Base-by-base conservation (phyloP, 2,329 filamentous ascomycete genomes). In the Talaromyces sp. region DNA sequence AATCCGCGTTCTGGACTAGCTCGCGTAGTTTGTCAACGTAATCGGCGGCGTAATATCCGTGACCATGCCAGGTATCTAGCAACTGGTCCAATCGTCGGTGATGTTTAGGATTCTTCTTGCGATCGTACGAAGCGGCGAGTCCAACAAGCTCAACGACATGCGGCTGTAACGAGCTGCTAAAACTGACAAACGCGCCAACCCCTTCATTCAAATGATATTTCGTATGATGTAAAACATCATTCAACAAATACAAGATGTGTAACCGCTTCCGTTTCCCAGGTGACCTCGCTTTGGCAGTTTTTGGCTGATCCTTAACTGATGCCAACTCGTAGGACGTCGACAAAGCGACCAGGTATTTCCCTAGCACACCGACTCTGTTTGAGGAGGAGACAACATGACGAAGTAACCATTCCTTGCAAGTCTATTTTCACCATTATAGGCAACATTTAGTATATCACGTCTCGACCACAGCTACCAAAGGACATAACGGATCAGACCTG, bases 381-480 rank as follows among this genome's bases (percentile, higher is more conserved):
- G 85, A 77, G 67, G 92, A 95, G 65, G 85, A 84, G 71, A 86
- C 83, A 74, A 94, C 82, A 80, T 92, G 86, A 72, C 85, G 84
- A 74, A 93, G 79, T 73, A 94, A 89, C 92, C 92, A 96, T 79
- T 86, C 84, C 85, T 93, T 96, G 85, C 91, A 93, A 83, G 87
- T 91, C 93, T 96, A 86, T 67, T 72, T 36, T 65, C 65, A 65
- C 69, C 65, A 62, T 51, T 64, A 58, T 62, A 58, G 61, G 68
- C 60, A 69, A 63, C 61, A 67, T 78, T 79, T 79, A 79, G 78
- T 75, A 76, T 70, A 58, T 71, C 70, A 69, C 68, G 67, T 68
- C 65, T 67, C 31, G 64, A 70, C 62, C 66, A 68, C 67, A 58
- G 43, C 25, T 56, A 70, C 67, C 67, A 66, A 72, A 69, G 72